These are phyloP conservation scores for Knufia fluminis DNA, from an alignment of 2,329 filamentous ascomycete species.

Conservation along the genomic window DNA sequence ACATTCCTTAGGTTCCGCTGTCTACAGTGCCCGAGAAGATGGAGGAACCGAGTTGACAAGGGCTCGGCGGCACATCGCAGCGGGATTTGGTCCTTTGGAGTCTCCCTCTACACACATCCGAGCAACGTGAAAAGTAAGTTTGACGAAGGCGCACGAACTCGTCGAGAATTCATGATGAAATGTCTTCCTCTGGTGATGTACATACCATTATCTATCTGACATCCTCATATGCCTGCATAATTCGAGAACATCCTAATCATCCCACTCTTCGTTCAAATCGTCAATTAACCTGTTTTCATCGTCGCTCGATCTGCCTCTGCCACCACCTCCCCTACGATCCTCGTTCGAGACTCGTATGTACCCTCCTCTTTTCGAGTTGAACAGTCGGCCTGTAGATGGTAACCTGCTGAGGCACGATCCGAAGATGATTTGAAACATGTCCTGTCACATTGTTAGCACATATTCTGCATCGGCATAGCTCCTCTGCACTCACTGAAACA, in stretches of 20 bases:
- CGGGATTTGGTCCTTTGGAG: too few species aligned
- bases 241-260: constrained; percentile 30
- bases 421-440: constrained; percentile 39
- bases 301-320: constrained; percentile 46
- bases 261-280: constrained; percentile 94
- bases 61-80: too few species aligned
- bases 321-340: constrained; percentile 17
- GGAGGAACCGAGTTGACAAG: too few species aligned
- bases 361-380: constrained; percentile 26
- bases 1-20: too few species aligned
- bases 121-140: too few species aligned
- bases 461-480: constrained; percentile 28
- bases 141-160: too few species aligned
- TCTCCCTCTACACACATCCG: too few species aligned
- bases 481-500: constrained; percentile 52
- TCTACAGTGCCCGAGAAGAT: too few species aligned
- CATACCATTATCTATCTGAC: not conserved
- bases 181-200: too few species aligned
- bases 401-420: constrained; percentile 36
- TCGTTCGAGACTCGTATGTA: constrained; percentile 28
- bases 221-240: not conserved
- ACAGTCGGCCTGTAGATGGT: constrained; percentile 25
- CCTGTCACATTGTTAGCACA: constrained; percentile 26
- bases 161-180: too few species aligned
- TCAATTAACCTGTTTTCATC: constrained; percentile 93